These are phyloP conservation scores for Orbilia javanica DNA, from an alignment of 2,329 filamentous ascomycete genomes.

Conservation along the genomic window DNA sequence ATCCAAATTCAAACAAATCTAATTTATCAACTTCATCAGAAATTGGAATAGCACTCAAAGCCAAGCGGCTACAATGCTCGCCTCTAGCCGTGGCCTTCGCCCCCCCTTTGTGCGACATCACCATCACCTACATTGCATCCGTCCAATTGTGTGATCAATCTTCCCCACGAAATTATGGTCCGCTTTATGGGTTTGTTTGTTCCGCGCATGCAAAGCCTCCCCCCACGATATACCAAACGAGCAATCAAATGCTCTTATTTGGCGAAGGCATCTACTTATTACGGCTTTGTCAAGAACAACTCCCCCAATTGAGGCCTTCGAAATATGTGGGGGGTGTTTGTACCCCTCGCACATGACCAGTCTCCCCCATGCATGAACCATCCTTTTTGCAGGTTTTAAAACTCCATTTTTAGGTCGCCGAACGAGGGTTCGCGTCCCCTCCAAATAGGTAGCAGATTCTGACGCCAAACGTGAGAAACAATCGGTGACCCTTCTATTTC, in stretches of 20 bases:
- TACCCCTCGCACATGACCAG: slow-evolving; percentile 58
- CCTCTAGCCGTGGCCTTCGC: slow-evolving; percentile 40
- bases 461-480: slow-evolving; percentile 35
- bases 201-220: background rate
- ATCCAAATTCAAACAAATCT: slow-evolving; percentile 15
- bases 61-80: slow-evolving; percentile 25
- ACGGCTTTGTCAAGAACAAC: slow-evolving; percentile 9
- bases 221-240: slow-evolving; percentile 39
- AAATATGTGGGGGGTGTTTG: slow-evolving; percentile 31
- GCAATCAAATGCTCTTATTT: slow-evolving; percentile 30
- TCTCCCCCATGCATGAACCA: slow-evolving; percentile 45
- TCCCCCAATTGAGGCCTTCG: slow-evolving; percentile 22
- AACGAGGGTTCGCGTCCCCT: slow-evolving; percentile 39
- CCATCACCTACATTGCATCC: slow-evolving; percentile 13
- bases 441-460: slow-evolving; percentile 42
- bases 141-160: slow-evolving; percentile 21
- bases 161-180: slow-evolving; percentile 33
- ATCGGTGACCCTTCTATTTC: slow-evolving; percentile 5
- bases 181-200: background rate
- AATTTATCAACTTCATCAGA: slow-evolving; percentile 10
- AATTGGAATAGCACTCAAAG: slow-evolving; percentile 10
- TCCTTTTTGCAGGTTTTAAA: slow-evolving; percentile 47
- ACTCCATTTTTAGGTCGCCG: slow-evolving; percentile 57
- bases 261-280: slow-evolving; percentile 26
- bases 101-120: slow-evolving; percentile 17